Percentiles rank a stretch among this genome's conserved stretches.
Conservation (phyloP, 306 rosid species). For the Cucurbita maxima region DNA sequence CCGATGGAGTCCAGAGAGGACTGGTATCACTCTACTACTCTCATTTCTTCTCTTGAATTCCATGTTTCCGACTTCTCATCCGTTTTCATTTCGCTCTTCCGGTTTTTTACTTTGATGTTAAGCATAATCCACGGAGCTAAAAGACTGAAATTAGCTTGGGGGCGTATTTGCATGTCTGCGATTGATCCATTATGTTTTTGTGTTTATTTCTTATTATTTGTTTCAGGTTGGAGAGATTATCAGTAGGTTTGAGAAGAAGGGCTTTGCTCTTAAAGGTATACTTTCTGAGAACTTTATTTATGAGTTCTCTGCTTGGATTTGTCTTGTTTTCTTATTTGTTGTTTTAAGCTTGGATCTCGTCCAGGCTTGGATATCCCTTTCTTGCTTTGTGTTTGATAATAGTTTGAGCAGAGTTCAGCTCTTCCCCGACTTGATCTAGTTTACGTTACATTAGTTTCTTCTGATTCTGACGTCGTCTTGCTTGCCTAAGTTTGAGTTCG, state of each 20-base stretch:
- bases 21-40: not conserved
- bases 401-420: not conserved
- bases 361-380: not conserved
- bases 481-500: not conserved
- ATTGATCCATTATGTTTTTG: not conserved
- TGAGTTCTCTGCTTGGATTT: not conserved
- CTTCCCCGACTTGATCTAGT: not conserved
- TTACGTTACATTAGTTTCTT: not conserved
- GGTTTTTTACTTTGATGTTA: not conserved
- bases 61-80: not conserved
- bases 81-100: not conserved
- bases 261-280: constrained; percentile 68
- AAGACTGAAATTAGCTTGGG: not conserved
- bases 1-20: constrained; percentile 11
- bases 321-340: not conserved
- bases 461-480: not conserved
- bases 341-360: not conserved
- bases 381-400: not conserved
- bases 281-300: not conserved
- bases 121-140: too few species aligned
- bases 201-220: not conserved
- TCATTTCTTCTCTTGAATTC: not conserved
- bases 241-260: constrained; percentile 93
- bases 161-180: not conserved
- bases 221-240: constrained; percentile 74